phyloP scores from a whole-genome alignment of 1,284 basidiomycete species.

The Sanghuangporus sanghuang region DNA sequence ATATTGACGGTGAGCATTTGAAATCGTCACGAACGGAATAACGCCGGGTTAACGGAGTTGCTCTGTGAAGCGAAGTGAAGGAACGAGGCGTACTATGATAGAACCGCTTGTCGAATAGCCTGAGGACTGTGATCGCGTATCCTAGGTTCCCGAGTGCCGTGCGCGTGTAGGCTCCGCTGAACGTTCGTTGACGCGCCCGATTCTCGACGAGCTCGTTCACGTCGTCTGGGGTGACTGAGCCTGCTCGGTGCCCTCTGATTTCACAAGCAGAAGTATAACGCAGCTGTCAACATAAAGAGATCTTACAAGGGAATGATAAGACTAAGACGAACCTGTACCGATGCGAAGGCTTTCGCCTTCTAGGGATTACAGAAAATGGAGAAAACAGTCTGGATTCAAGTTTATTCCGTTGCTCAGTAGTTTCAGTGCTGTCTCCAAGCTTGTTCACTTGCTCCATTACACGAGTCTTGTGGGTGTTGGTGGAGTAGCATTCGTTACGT shows the following conservation, averaged over 20 bases:
- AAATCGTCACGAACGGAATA: neutral
- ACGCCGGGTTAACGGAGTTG: no score
- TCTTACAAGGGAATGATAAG: neutral
- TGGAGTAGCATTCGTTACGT: no score
- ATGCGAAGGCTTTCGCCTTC: neutral
- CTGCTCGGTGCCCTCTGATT: constrained; percentile 51
- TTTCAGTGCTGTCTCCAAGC: neutral
- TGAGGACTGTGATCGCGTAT: constrained; percentile 68
- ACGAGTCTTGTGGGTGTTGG: no score
- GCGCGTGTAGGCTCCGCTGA: constrained; percentile 75
- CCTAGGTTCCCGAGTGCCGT: constrained; percentile 72
- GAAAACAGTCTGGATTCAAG: neutral
- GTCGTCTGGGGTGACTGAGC: constrained; percentile 55
- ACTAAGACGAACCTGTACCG: neutral
- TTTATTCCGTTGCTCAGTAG: neutral
- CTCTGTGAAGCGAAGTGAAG: constrained; percentile 12
- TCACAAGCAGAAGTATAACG: neutral
- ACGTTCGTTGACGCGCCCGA: constrained; percentile 74
- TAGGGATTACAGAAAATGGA: neutral
- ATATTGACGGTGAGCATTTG: neutral
- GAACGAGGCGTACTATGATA: constrained; percentile 49
- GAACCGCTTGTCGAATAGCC: constrained; percentile 70
- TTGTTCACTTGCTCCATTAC: no score
- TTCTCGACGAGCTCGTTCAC: constrained; percentile 67
- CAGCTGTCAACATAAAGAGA: neutral